These are phyloP conservation scores for Moesziomyces sp. DNA, from an alignment of 1,284 basidiomycete species.

Conservation along the genomic window DNA sequence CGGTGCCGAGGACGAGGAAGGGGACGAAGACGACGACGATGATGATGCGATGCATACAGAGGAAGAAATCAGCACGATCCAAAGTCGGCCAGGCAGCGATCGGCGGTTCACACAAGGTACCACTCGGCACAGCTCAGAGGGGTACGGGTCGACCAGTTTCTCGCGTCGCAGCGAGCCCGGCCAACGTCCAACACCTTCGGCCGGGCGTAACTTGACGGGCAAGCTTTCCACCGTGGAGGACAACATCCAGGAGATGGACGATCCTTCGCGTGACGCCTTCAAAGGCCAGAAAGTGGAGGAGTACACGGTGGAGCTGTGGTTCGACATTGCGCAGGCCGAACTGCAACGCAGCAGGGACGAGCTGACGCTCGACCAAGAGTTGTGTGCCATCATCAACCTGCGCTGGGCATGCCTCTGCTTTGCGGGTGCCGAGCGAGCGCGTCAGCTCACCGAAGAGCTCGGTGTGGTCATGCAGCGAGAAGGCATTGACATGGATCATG, in stretches of 20 bases:
- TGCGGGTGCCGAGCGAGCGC: conserved; percentile 36
- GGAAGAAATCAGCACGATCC: conserved; percentile 26
- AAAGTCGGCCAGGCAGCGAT: conserved; percentile 3
- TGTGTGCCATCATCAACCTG: conserved; percentile 42
- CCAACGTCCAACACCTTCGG: conserved; percentile 1
- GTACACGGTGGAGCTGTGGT: conserved; percentile 43
- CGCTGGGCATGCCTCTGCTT: conserved; percentile 48
- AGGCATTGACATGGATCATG: conserved; percentile 38
- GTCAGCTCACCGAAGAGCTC: conserved; percentile 38
- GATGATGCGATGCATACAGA: conserved; percentile 6
- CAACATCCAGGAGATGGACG: conserved; percentile 43
- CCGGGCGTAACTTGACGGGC: conserved; percentile 24
- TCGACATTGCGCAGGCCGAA: conserved; percentile 39
- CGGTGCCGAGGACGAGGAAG: conserved; percentile 4
- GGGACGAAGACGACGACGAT: conserved; percentile 20
- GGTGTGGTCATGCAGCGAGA: conserved; percentile 37
- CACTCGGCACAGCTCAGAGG: conserved; percentile 8
- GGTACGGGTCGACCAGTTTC: conserved; percentile 28
- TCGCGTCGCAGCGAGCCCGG: conserved; percentile 7
- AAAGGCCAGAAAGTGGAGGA: conserved; percentile 32
- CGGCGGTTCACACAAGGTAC: not conserved
- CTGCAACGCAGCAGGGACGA: conserved; percentile 27
- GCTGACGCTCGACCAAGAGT: conserved; percentile 36
- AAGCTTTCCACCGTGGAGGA: conserved; percentile 36
- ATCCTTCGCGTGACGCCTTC: conserved; percentile 28